Evolutionary conservation across 768 basidiomycete species (phyloP).

Genomic region (Serendipita vermifera): DNA sequence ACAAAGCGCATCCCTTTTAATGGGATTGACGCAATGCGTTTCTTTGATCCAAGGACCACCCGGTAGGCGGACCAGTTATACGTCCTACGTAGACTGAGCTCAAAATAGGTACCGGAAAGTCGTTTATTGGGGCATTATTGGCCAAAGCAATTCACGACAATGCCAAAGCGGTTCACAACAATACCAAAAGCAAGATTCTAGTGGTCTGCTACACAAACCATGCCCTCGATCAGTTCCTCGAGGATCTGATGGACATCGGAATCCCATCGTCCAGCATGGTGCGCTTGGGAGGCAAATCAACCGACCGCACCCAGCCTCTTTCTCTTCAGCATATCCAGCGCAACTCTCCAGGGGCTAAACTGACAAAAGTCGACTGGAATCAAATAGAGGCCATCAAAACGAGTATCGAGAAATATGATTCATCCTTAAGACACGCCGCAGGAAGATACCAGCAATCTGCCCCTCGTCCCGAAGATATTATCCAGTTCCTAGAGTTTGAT

Average conservation of each 20-base stretch:
- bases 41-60: conserved; percentile 61
- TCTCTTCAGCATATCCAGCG: conserved; percentile 25
- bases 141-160: conserved; percentile 49
- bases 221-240: conserved; percentile 57
- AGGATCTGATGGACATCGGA: conserved; percentile 46
- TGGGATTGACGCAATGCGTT: conserved; percentile 42
- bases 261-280: conserved; percentile 40
- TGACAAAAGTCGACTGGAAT: conserved; percentile 24
- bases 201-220: conserved; percentile 68
- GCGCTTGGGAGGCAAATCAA: conserved; percentile 46
- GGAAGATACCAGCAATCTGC: conserved; percentile 19
- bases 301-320: conserved; percentile 33
- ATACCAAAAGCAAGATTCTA: conserved; percentile 38
- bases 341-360: background rate
- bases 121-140: conserved; percentile 55
- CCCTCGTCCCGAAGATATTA: conserved; percentile 23
- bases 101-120: conserved; percentile 64
- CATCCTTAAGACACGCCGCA: background rate
- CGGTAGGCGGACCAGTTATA: no score
- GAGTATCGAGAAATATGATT: background rate
- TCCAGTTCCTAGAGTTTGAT: conserved; percentile 41
- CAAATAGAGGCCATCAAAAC: conserved; percentile 31
- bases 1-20: conserved; percentile 34
- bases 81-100: no score
- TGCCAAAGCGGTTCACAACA: no score